phyloP scores from a whole-genome alignment of 768 basidiomycete genomes.

The Tulasnella sp. region DNA sequence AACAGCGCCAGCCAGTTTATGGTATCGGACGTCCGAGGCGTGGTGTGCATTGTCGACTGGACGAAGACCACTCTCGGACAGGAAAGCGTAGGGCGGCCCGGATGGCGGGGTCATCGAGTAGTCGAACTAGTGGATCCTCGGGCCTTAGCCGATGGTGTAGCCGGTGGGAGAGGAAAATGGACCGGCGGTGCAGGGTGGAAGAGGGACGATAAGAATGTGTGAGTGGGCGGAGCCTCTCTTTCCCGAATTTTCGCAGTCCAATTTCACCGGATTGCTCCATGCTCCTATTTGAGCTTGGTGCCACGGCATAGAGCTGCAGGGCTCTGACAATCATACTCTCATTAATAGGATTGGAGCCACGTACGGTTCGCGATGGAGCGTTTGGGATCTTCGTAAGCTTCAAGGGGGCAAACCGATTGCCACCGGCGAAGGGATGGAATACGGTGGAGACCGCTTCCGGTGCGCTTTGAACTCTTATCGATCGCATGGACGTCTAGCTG shows the following conservation, averaged over 20 bases:
- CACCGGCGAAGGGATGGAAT: slow-evolving; percentile 65
- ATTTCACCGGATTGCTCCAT: no score
- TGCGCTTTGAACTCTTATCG: slow-evolving; percentile 42
- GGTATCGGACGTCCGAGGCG: slow-evolving; percentile 73
- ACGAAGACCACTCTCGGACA: slow-evolving; percentile 58
- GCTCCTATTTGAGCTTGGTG: not conserved
- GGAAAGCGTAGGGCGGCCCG: slow-evolving; percentile 48
- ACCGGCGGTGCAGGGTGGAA: slow-evolving; percentile 72
- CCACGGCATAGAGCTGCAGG: no score
- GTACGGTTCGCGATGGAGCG: slow-evolving; percentile 68
- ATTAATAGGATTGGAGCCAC: slow-evolving; percentile 68
- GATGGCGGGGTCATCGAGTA: slow-evolving; percentile 64
- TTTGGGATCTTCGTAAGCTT: slow-evolving; percentile 77
- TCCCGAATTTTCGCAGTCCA: no score
- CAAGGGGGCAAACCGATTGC: slow-evolving; percentile 72
- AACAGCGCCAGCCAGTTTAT: slow-evolving; percentile 73
- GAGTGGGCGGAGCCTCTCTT: slow-evolving; percentile 41
- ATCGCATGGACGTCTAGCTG: not conserved
- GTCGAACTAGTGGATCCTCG: slow-evolving; percentile 75
- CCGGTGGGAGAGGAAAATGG: slow-evolving; percentile 53
- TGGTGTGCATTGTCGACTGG: slow-evolving; percentile 82
- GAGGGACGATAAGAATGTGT: slow-evolving; percentile 72
- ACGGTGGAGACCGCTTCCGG: slow-evolving; percentile 72
- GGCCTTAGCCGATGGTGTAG: slow-evolving; percentile 57
- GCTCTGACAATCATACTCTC: not conserved